phyloP scores from a whole-genome alignment of 2,329 filamentous ascomycete species.

The Daldinia eschscholtzii region DNA sequence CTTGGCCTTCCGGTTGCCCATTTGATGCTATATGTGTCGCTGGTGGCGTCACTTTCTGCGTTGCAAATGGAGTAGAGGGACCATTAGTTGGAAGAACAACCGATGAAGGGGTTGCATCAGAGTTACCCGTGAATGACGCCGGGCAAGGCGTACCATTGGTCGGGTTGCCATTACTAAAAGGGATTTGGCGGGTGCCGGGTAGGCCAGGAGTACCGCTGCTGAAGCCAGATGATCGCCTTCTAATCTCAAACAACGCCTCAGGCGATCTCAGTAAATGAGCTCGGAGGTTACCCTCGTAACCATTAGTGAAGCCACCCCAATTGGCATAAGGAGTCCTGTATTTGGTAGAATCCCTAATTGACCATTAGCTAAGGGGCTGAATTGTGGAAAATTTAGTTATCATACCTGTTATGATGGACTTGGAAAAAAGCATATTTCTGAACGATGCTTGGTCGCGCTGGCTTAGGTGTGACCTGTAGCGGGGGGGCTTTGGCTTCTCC shows the following conservation, averaged over 20 bases:
- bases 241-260: conserved; percentile 54
- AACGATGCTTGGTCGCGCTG: conserved; percentile 56
- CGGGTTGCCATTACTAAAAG: conserved; percentile 29
- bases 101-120: conserved; percentile 8
- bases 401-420: conserved; percentile 69
- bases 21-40: conserved; percentile 13
- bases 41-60: conserved; percentile 20
- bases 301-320: conserved; percentile 71
- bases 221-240: conserved; percentile 44
- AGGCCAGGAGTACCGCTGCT: conserved; percentile 25
- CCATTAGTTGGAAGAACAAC: conserved; percentile 3
- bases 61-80: conserved; percentile 16
- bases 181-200: conserved; percentile 36
- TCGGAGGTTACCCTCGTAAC: conserved; percentile 67
- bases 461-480: conserved; percentile 39
- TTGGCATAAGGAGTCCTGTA: conserved; percentile 72
- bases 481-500: conserved; percentile 46
- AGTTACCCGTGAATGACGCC: neutral
- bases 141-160: conserved; percentile 16
- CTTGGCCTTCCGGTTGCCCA: conserved; percentile 21
- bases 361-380: conserved; percentile 36
- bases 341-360: conserved; percentile 63
- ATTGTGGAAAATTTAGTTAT: neutral
- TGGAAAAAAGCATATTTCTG: conserved; percentile 71
- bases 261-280: conserved; percentile 61